Evolutionary conservation across 148 eudicot genomes (phyloP), one percentile per base, ranked within the genome.

Genomic region (Chenopodium formosanum): DNA sequence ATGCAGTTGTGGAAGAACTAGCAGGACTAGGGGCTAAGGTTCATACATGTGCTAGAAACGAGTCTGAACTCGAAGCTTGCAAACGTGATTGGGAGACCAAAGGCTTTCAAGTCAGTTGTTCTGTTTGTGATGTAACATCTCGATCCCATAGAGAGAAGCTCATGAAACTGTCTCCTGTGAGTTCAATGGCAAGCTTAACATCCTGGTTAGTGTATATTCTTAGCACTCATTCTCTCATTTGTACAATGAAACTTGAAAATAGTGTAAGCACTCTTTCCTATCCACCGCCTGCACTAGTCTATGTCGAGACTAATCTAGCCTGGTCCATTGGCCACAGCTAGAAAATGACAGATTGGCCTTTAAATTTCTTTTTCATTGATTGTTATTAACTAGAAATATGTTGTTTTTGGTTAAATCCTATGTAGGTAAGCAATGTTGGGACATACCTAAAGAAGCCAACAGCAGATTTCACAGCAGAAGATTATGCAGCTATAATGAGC

Each of bases 351-450:
- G 7, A 40, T 40, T 40, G 44, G 7, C 44, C 44, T 40, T 40
- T 40, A 4, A 7, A 0, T 40, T 6, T 40, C 44, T 40, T 40
- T 40, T 40, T 40, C 44, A 40, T 40, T 40, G 44, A 40, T 40
- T 40, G 5, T 7, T 40, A 4, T 34, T 34, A 2, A 34, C 37
- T 40, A 40, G 44, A 40, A 22, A 64, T 8, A 5, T 52, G 31
- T 52, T 29, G 65, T 56, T 53, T 27, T 53, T 29, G 77, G 75
- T 44, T 23, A 23, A 23, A 72, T 73, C 9, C 56, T 22, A 53
- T 23, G n/a, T 50, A 90, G 93, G 88, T 90, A 25, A 89, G 87
- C 81, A 89, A 90, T 79, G 86, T 81, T 11, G 91, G 85, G 58
- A 75, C 81, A 44, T 40, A 53, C 76, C 83, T 85, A 70, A 23